Percentiles rank a stretch among this genome's conserved stretches.
Evolutionary conservation across 805 yeast species (phyloP).

Genomic region (Torulaspora gathmanii): DNA sequence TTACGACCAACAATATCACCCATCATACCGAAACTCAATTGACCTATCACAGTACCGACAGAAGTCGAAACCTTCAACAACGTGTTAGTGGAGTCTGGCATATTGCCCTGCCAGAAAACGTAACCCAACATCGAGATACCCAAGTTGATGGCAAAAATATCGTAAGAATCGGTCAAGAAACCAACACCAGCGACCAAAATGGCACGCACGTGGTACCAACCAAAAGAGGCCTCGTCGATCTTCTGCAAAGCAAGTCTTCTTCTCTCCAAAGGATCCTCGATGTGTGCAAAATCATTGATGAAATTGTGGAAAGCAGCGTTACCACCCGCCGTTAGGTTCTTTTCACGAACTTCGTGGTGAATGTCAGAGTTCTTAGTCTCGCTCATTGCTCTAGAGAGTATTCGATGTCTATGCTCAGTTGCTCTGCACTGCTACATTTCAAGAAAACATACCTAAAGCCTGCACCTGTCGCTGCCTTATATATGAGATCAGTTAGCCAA

Average conservation of each 20-base stretch:
- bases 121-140: conserved; percentile 74
- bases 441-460: neutral
- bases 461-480: neutral
- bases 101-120: conserved; percentile 61
- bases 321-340: conserved; percentile 58
- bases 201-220: conserved; percentile 80
- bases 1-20: conserved; percentile 86
- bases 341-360: conserved; percentile 20
- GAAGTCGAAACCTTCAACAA: conserved; percentile 83
- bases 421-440: neutral
- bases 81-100: conserved; percentile 71
- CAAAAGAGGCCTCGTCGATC: conserved; percentile 72
- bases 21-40: conserved; percentile 73
- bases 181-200: conserved; percentile 89
- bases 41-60: conserved; percentile 92
- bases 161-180: conserved; percentile 88
- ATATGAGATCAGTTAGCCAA: neutral
- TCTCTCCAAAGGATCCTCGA: conserved; percentile 81
- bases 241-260: conserved; percentile 80
- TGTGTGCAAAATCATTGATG: conserved; percentile 71
- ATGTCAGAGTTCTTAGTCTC: conserved; percentile 7
- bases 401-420: neutral
- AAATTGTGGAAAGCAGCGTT: conserved; percentile 83
- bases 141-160: conserved; percentile 84
- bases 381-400: neutral